These are phyloP conservation scores for Fusarium pseudocircinatum DNA, from an alignment of 2,329 filamentous ascomycete genomes.

Conservation along the genomic window DNA sequence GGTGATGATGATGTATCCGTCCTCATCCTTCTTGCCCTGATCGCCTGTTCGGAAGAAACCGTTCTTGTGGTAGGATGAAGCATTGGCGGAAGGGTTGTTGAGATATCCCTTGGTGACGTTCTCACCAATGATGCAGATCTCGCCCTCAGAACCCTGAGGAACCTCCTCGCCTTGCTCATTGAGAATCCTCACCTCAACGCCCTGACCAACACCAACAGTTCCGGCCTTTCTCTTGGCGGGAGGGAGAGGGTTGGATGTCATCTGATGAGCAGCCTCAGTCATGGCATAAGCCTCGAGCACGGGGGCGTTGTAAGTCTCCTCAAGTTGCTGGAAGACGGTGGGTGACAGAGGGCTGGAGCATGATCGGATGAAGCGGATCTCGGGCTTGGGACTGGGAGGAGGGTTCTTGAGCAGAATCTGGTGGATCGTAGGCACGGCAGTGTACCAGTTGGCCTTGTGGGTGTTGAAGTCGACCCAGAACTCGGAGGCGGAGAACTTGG, in stretches of 20 bases:
- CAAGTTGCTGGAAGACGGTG: conserved; percentile 82
- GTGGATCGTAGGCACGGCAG: conserved; percentile 91
- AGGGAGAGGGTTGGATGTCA: conserved; percentile 80
- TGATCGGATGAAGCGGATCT: conserved; percentile 87
- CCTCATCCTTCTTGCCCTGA: conserved; percentile 81
- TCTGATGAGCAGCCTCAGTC: conserved; percentile 89
- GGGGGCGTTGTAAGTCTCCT: conserved; percentile 78
- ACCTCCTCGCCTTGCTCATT: conserved; percentile 75
- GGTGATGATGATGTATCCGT: conserved; percentile 86
- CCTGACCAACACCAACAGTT: conserved; percentile 83
- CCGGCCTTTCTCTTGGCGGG: conserved; percentile 80
- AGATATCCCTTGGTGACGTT: conserved; percentile 88
- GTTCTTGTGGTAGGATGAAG: conserved; percentile 74
- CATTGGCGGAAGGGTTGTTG: conserved; percentile 83
- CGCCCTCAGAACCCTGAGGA: conserved; percentile 74
- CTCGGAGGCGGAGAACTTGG: conserved; percentile 81
- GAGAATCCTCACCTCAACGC: conserved; percentile 83
- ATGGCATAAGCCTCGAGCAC: conserved; percentile 92
- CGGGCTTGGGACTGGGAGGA: conserved; percentile 71
- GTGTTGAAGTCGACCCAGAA: conserved; percentile 84
- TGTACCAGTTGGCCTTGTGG: conserved; percentile 89
- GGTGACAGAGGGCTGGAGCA: conserved; percentile 87
- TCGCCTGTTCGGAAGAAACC: conserved; percentile 91
- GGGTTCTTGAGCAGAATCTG: conserved; percentile 84
- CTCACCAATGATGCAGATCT: conserved; percentile 84